A percentile compares a stretch with the other conserved stretches of the same genome.
phyloP scores from a whole-genome alignment of 805 yeast species.

The Lipomyces lipofer region DNA sequence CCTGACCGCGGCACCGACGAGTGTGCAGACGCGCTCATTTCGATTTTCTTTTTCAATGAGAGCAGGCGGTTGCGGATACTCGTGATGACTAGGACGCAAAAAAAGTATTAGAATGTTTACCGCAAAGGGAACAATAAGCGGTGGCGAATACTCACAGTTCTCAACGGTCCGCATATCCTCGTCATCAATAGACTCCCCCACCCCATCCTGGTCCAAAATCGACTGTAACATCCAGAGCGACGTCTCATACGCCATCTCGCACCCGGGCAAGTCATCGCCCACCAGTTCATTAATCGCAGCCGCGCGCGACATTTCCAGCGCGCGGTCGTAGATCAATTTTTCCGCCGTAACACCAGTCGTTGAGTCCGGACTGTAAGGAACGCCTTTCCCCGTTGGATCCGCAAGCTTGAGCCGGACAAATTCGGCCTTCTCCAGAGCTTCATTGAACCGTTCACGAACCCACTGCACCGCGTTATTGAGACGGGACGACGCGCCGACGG shows the following conservation, averaged over 20 bases:
- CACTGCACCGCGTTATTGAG: conserved; percentile 70
- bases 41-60: conserved; percentile 65
- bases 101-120: neutral
- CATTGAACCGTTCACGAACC: conserved; percentile 87
- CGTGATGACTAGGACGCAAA: conserved; percentile 49
- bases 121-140: neutral
- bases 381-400: conserved; percentile 16
- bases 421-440: conserved; percentile 85
- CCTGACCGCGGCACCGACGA: conserved; percentile 1
- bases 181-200: conserved; percentile 63
- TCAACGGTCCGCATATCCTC: conserved; percentile 77
- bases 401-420: conserved; percentile 49
- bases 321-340: conserved; percentile 73
- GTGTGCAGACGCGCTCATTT: conserved; percentile 12
- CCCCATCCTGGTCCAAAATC: conserved; percentile 45
- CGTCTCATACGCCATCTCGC: conserved; percentile 87
- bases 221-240: conserved; percentile 96
- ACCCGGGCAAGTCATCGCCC: conserved; percentile 68
- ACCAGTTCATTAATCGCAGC: conserved; percentile 88
- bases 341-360: conserved; percentile 56
- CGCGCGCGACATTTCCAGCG: conserved; percentile 85
- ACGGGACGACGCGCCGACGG: conserved; percentile 35
- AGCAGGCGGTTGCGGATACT: conserved; percentile 79
- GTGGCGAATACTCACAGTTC: conserved; percentile 51
- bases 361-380: neutral